A percentile compares a stretch with the other conserved stretches of the same genome.
Conservation (phyloP, 179 eudicot species). For the Patellifolia procumbens region DNA sequence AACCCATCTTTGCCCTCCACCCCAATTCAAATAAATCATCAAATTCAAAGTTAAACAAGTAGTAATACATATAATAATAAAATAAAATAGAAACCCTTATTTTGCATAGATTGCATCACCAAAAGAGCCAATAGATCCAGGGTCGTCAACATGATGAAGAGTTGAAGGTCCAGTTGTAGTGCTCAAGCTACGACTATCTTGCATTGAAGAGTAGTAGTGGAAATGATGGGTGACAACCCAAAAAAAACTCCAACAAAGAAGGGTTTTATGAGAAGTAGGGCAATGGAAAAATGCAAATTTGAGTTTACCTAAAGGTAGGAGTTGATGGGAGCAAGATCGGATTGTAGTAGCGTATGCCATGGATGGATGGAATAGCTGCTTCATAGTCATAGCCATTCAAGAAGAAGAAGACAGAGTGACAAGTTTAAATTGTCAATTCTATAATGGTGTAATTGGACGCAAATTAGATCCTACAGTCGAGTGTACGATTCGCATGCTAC, state of each 20-base stretch:
- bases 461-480: no score
- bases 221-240: not conserved
- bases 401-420: not conserved
- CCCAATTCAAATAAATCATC: conserved; percentile 14
- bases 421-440: no score
- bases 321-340: not conserved
- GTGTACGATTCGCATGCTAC: no score
- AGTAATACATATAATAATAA: not conserved
- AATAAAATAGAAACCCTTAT: conserved; percentile 33
- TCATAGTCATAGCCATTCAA: conserved; percentile 27
- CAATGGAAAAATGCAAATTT: conserved; percentile 3
- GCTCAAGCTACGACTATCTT: conserved; percentile 28
- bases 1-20: not conserved
- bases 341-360: conserved; percentile 11
- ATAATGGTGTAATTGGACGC: no score
- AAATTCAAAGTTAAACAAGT: not conserved
- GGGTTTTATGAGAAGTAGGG: conserved; percentile 17
- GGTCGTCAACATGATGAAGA: conserved; percentile 36
- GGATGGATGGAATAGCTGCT: conserved; percentile 21
- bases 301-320: conserved; percentile 2
- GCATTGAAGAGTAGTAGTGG: not conserved
- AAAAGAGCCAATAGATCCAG: conserved; percentile 60
- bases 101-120: conserved; percentile 62
- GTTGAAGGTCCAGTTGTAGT: conserved; percentile 32
- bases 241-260: conserved; percentile 1